Percentiles rank a stretch among this genome's conserved stretches.
Conservation (phyloP, 805 yeast genomes). For the Cyberlindnera mrakii region DNA sequence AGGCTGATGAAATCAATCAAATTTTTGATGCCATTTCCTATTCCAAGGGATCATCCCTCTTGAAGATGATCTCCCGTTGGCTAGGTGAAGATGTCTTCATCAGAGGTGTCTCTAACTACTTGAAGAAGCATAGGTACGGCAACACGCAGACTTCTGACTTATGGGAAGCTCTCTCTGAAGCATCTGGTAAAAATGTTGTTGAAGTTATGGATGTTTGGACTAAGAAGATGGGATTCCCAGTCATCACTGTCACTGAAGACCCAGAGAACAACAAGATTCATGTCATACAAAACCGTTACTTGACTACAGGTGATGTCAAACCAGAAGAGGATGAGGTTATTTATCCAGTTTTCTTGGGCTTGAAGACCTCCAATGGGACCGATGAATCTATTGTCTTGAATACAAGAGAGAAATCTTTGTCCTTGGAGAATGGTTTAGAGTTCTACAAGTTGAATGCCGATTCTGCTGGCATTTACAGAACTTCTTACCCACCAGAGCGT, state of each 20-base stretch:
- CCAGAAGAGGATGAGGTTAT: constrained; percentile 65
- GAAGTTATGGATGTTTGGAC: constrained; percentile 79
- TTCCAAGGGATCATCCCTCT: constrained; percentile 71
- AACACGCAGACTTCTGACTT: constrained; percentile 73
- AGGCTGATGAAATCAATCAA: constrained; percentile 76
- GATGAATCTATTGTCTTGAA: constrained; percentile 55
- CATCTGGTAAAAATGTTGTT: constrained; percentile 66
- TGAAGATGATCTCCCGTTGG: constrained; percentile 77
- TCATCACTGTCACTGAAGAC: constrained; percentile 58
- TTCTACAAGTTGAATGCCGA: constrained; percentile 70
- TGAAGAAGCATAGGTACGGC: constrained; percentile 70
- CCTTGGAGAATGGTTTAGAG: constrained; percentile 35
- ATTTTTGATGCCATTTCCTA: constrained; percentile 82
- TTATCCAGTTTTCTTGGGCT: constrained; percentile 67
- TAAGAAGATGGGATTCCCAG: constrained; percentile 71
- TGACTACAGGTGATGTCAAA: constrained; percentile 71
- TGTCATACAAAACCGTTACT: constrained; percentile 67
- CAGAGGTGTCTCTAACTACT: constrained; percentile 73
- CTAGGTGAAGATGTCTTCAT: constrained; percentile 72
- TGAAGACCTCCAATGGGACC: constrained; percentile 51
- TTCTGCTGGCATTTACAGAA: constrained; percentile 71
- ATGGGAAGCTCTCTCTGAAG: constrained; percentile 68
- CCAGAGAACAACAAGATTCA: constrained; percentile 37
- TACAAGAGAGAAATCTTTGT: constrained; percentile 40
- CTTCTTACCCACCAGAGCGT: constrained; percentile 62